A percentile compares a stretch with the other conserved stretches of the same genome.
These are phyloP conservation scores for Paecilomyces niveus DNA, from an alignment of 2,329 filamentous ascomycete genomes.

Conservation along the genomic window DNA sequence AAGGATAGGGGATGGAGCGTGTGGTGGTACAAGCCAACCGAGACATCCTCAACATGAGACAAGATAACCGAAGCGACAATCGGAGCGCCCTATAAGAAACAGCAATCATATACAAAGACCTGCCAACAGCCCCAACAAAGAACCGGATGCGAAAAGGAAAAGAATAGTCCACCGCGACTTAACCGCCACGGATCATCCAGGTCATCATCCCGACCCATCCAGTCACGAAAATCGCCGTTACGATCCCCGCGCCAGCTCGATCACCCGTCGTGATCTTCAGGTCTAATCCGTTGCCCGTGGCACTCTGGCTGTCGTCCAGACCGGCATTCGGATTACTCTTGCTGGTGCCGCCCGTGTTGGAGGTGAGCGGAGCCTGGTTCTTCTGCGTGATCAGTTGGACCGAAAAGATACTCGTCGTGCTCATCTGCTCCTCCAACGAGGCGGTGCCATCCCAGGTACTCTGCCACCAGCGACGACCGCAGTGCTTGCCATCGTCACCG, in stretches of 20 bases:
- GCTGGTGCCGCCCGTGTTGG: conserved; percentile 53
- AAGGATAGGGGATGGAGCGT: not conserved
- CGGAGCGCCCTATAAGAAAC: not conserved
- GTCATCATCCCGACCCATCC: conserved; percentile 9
- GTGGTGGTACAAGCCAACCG: not conserved
- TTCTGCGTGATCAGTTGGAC: conserved; percentile 19
- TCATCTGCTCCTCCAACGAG: conserved; percentile 37
- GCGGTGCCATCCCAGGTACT: conserved; percentile 27
- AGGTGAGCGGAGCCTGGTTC: conserved; percentile 34
- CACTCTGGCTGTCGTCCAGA: not conserved
- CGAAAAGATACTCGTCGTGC: conserved; percentile 29
- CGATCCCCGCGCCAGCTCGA: conserved; percentile 9
- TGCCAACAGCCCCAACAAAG: not conserved
- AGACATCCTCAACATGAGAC: not conserved
- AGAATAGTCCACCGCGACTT: not conserved
- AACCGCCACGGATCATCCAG: conserved; percentile 7
- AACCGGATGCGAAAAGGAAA: not conserved
- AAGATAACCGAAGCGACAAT: not conserved
- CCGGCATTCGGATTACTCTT: conserved; percentile 40
- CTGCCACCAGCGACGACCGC: conserved; percentile 40
- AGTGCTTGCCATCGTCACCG: conserved; percentile 49
- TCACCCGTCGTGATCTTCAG: conserved; percentile 6
- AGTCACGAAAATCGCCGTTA: conserved; percentile 7
- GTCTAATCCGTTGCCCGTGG: not conserved
- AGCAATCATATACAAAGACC: not conserved